Conservation (phyloP, 306 rosid species). For the Clitoria ternatea region DNA sequence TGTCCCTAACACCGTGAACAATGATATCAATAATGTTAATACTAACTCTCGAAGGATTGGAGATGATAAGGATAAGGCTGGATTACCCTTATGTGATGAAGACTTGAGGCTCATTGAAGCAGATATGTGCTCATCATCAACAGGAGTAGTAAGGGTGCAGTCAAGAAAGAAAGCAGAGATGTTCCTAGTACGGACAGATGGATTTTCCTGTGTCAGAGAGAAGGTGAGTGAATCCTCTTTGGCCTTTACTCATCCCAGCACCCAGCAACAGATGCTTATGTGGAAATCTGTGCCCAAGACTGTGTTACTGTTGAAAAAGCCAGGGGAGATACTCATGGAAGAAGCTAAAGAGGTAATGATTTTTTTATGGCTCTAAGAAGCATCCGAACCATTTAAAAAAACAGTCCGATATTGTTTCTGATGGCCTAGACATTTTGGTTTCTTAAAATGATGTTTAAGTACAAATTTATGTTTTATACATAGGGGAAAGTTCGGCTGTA, state of each 20-base stretch:
- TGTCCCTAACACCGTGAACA: slow-evolving; percentile 23
- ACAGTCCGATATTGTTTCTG: neutral
- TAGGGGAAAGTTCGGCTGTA: neutral
- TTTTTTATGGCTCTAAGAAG: neutral
- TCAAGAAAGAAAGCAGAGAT: slow-evolving; percentile 98
- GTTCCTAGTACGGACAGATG: slow-evolving; percentile 96
- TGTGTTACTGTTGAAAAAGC: slow-evolving; percentile 85
- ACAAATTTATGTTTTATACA: neutral
- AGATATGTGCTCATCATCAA: slow-evolving; percentile 92
- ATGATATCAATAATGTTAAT: slow-evolving; percentile 25
- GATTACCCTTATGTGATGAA: slow-evolving; percentile 41
- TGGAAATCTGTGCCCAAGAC: slow-evolving; percentile 97
- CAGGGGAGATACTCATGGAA: slow-evolving; percentile 86
- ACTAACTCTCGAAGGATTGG: slow-evolving; percentile 36
- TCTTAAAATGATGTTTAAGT: slow-evolving; percentile 1
- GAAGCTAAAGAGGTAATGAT: slow-evolving; percentile 89
- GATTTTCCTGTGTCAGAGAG: slow-evolving; percentile 88
- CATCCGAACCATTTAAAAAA: neutral
- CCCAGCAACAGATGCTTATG: slow-evolving; percentile 99
- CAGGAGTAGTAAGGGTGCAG: slow-evolving; percentile 97
- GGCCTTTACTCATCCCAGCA: slow-evolving; percentile 98
- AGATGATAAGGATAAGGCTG: slow-evolving; percentile 33
- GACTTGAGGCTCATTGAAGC: slow-evolving; percentile 55
- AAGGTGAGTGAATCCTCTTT: slow-evolving; percentile 91
- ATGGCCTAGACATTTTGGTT: slow-evolving; percentile 10